phyloP scores from a whole-genome alignment of 169 alveolate genomes.

The Eimeria necatrix region DNA sequence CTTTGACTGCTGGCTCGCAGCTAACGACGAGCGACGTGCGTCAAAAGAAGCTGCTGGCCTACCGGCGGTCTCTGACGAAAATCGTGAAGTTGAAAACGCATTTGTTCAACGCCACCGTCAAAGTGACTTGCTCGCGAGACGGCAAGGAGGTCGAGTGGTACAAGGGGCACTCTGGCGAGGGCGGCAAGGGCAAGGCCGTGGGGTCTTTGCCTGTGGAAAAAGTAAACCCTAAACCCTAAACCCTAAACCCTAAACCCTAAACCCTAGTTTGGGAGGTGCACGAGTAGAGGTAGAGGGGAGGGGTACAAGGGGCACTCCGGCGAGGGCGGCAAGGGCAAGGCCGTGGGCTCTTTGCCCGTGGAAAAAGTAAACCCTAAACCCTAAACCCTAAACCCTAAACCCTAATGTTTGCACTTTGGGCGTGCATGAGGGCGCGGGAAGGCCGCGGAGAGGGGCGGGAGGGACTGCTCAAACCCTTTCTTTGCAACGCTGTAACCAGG shows the following conservation, averaged over 20 bases:
- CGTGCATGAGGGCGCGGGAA: too few relatives aligned
- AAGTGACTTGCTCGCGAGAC: conserved; percentile 78
- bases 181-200: conserved; percentile 73
- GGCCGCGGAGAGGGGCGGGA: too few relatives aligned
- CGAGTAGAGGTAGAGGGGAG: conserved; percentile 7
- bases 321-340: conserved; percentile 68
- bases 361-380: background rate
- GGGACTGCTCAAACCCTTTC: too few relatives aligned
- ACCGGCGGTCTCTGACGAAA: conserved; percentile 73
- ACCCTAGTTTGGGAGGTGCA: background rate
- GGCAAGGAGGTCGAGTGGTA: conserved; percentile 80
- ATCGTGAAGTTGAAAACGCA: conserved; percentile 78
- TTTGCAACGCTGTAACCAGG: too few relatives aligned
- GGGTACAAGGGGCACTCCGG: conserved; percentile 79
- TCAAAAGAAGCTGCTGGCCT: conserved; percentile 72
- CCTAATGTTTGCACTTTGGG: too few relatives aligned
- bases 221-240: conserved; percentile 8
- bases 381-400: too few relatives aligned
- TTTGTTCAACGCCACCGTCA: conserved; percentile 75
- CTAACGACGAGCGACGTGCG: conserved; percentile 79
- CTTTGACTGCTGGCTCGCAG: conserved; percentile 10
- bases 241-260: background rate
- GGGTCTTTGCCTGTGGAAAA: conserved; percentile 80
- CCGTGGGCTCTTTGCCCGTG: conserved; percentile 55
- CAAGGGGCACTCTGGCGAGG: conserved; percentile 71